These are phyloP conservation scores for Trichoderma reesei DNA, from an alignment of 495 filamentous ascomycete species.

Conservation along the genomic window DNA sequence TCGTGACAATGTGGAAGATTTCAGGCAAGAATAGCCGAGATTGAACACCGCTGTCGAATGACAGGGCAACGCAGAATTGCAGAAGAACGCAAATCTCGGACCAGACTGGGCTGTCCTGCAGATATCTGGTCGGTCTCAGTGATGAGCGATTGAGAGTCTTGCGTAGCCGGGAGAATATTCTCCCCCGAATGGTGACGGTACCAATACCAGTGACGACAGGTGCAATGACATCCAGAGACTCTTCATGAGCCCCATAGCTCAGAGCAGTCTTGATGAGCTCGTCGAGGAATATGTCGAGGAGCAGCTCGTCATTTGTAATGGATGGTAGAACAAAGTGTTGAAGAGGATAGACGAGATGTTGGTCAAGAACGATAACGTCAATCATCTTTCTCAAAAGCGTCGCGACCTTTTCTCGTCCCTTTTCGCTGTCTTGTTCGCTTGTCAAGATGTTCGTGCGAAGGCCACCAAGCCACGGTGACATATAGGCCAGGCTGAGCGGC, in stretches of 20 bases:
- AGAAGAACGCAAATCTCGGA: conserved; percentile 53
- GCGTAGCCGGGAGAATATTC: conserved; percentile 48
- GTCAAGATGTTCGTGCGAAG: conserved; percentile 46
- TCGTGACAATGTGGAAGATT: conserved; percentile 57
- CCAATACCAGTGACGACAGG: conserved; percentile 51
- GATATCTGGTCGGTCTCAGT: conserved; percentile 46
- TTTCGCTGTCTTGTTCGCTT: conserved; percentile 48
- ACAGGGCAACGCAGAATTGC: conserved; percentile 51
- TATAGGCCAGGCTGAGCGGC: conserved; percentile 53
- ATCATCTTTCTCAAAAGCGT: conserved; percentile 53
- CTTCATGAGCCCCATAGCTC: conserved; percentile 43
- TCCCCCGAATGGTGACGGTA: conserved; percentile 51
- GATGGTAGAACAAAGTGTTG: conserved; percentile 52
- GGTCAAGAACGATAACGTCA: conserved; percentile 47
- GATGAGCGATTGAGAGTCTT: conserved; percentile 57
- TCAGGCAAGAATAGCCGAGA: conserved; percentile 55
- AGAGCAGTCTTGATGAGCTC: conserved; percentile 52
- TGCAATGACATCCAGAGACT: conserved; percentile 48
- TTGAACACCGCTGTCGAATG: conserved; percentile 54
- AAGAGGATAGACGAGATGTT: conserved; percentile 44
- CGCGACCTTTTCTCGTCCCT: conserved; percentile 50
- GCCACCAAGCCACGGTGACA: conserved; percentile 55
- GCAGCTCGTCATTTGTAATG: conserved; percentile 50
- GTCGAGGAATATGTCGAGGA: conserved; percentile 53
- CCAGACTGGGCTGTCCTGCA: conserved; percentile 56